phyloP scores from a whole-genome alignment of 768 basidiomycete species.

The Suillus subaureus region DNA sequence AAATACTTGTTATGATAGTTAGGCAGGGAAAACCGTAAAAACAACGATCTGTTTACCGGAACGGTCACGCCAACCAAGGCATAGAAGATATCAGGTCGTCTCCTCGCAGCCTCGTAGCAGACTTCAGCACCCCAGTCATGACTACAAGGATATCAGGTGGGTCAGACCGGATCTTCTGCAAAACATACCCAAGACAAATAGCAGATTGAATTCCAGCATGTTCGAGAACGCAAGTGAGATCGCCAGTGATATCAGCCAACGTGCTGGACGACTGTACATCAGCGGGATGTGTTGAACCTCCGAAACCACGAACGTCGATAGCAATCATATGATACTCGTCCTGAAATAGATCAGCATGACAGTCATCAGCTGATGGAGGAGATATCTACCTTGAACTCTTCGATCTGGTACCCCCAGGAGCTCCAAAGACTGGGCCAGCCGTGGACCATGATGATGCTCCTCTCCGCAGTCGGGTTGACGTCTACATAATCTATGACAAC shows the following conservation, averaged over 20 bases:
- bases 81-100: slow-evolving; percentile 63
- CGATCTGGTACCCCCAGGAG: slow-evolving; percentile 72
- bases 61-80: slow-evolving; percentile 60
- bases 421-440: slow-evolving; percentile 83
- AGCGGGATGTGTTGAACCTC: slow-evolving; percentile 63
- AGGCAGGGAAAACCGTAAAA: not conserved
- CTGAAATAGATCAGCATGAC: slow-evolving; percentile 31
- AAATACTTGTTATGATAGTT: slow-evolving; percentile 51
- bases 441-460: slow-evolving; percentile 72
- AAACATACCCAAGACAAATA: slow-evolving; percentile 62
- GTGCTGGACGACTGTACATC: slow-evolving; percentile 61
- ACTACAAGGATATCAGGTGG: slow-evolving; percentile 33
- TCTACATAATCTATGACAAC: slow-evolving; percentile 29
- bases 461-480: slow-evolving; percentile 53
- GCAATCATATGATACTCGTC: slow-evolving; percentile 64
- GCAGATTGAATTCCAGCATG: slow-evolving; percentile 50
- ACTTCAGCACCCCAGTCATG: slow-evolving; percentile 77
- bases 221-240: slow-evolving; percentile 63
- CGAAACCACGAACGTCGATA: slow-evolving; percentile 72
- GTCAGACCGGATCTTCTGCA: not conserved
- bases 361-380: not conserved
- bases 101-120: slow-evolving; percentile 70
- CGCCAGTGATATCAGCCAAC: slow-evolving; percentile 60
- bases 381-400: slow-evolving; percentile 55
- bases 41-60: slow-evolving; percentile 47